Base-by-base conservation (phyloP, 148 eudicot species). In the Camellia japonica region DNA sequence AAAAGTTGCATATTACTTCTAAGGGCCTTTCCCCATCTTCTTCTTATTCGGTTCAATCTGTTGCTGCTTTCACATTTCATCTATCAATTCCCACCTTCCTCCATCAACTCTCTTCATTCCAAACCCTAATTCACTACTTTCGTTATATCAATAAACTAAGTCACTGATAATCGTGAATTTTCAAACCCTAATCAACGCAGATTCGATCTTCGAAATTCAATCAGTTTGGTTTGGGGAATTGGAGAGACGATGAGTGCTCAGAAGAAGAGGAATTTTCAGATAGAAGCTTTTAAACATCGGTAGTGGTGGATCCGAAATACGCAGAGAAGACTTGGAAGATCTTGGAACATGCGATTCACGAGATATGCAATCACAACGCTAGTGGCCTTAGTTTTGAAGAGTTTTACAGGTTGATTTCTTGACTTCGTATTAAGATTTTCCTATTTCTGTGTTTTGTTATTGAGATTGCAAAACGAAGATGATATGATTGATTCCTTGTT, bases 321-420 rank as follows among this genome's bases (percentile, higher is more conserved):
- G 91, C 93, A 6, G 95, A 92, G 20, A 90, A 89, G 84, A 92
- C 91, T 16, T 92, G 95, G 95, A 92, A 65, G 90, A 92, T 71
- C 91, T 16, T 92, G 95, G 95, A 92, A 65, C 91, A 92, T 71
- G 93, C 95, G 51, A 92, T 92, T 76, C 87, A 85, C 76, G 90
- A 92, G 86, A 92, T 92, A 74, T 92, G 88, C 73, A 92, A 90
- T 81, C 89, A 87, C 64, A 92, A 92, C 80, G 90, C 95, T 13
- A 90, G 90, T 78, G 88, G 87, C 51, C 93, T 91, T 61, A 90
- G 93, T 78, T 91, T 91, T 56, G 93, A 91, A 84, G 95, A 91
- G 88, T 89, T 91, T 46, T 88, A 91, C 81, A 87, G 94, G 94
- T 91, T 58, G 52, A 18, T 55, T 51, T 66, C 60, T 74, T 42